Conservation (phyloP, 768 basidiomycete species). For the Russula earlei region DNA sequence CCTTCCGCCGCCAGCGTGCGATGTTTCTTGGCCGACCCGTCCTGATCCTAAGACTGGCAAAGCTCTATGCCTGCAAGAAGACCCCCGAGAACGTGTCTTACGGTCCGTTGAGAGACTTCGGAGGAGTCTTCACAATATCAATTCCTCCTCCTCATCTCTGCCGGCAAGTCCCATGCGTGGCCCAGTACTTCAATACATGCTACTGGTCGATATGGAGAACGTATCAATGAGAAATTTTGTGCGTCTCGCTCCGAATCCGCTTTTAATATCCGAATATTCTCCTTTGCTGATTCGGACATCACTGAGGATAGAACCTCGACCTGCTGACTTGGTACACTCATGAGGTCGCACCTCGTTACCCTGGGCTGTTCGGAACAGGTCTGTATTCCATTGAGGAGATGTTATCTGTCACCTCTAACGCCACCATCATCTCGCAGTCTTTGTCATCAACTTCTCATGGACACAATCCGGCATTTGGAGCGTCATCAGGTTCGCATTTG, state of each 20-base stretch:
- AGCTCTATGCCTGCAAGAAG: constrained; percentile 35
- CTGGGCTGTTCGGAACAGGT: constrained; percentile 72
- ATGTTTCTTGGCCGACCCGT: constrained; percentile 62
- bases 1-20: constrained; percentile 43
- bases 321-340: constrained; percentile 53
- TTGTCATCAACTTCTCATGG: constrained; percentile 70
- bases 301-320: constrained; percentile 41
- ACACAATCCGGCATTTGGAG: constrained; percentile 59
- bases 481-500: constrained; percentile 41
- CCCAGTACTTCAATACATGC: constrained; percentile 55
- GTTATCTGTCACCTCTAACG: constrained; percentile 15
- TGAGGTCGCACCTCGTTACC: constrained; percentile 61
- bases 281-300: constrained; percentile 8
- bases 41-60: constrained; percentile 40
- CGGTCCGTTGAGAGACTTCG: constrained; percentile 43
- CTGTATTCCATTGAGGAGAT: constrained; percentile 18
- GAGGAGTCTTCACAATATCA: constrained; percentile 43
- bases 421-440: constrained; percentile 34
- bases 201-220: constrained; percentile 53
- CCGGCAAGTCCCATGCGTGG: constrained; percentile 15
- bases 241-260: constrained; percentile 24
- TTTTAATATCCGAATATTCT: constrained; percentile 15
- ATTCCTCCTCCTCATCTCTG: constrained; percentile 25
- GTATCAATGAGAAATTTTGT: constrained; percentile 51
- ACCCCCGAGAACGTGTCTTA: constrained; percentile 35